Evolutionary conservation across 2,329 filamentous ascomycete species (phyloP), one percentile per base, ranked within the genome.

Genomic region (Mycosphaerella arachidis): DNA sequence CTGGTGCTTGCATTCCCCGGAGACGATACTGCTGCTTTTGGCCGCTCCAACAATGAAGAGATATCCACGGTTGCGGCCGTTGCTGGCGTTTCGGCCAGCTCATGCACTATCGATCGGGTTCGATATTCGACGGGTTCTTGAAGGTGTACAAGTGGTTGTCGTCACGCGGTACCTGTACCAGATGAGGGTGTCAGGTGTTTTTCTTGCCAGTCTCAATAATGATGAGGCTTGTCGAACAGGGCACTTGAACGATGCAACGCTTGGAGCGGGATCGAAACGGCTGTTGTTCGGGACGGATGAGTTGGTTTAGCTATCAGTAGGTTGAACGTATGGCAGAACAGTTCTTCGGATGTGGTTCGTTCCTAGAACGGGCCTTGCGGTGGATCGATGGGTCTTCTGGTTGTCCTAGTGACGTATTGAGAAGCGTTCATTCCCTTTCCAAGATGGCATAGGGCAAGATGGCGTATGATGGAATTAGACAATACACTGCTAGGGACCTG

Each of bases 61-160:
- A 96, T 95, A 92, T 96, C 92, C 92, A 96, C 88, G 84, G 82
- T 92, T 86, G 81, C 85, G 84, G 82, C 82, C 67, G 58, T 67
- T 66, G 76, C 76, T 73, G 74, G 77, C 74, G 63, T 70, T 63
- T 55, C 66, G 61, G 71, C 77, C 74, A 79, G 77, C 75, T 75
- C 74, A 77, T 75, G 57, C 69, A 55, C 31, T 37, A 30, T 30
- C 33, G 37, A 30, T 24, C 45, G 31, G n/a, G 24, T 10, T 45
- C 27, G 31, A 30, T 18, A 27, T 30, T 33, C 7, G 37, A 13
- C 30, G 27, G 16, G 4, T 53, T 27, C n/a, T 52, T 12, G 10
- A 37, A 12, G 50, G 13, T 13, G 33, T 43, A 53, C 20, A 6
- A 46, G 9, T 20, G 52, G 43, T 31, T 3, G n/a, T n/a, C 37